Conservation (phyloP, 495 filamentous ascomycete species). For the Apodospora peruviana region DNA sequence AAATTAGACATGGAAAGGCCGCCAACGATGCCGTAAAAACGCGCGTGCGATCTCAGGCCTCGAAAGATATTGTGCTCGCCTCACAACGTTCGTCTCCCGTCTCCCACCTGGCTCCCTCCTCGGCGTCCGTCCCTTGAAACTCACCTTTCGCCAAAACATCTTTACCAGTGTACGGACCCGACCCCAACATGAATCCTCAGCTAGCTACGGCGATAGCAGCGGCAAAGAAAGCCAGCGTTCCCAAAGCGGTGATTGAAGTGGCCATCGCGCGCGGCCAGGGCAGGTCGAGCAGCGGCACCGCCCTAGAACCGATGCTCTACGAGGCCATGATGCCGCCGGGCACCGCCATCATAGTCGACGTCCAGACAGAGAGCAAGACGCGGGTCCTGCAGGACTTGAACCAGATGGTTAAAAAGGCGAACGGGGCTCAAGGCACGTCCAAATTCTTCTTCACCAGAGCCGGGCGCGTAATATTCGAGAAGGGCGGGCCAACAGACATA, state of each 20-base stretch:
- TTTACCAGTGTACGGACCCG: slow-evolving; percentile 52
- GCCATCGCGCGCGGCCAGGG: slow-evolving; percentile 88
- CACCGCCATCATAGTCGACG: slow-evolving; percentile 71
- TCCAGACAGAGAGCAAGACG: slow-evolving; percentile 72
- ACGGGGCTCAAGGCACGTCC: slow-evolving; percentile 65
- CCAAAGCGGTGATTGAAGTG: slow-evolving; percentile 74
- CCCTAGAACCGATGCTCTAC: slow-evolving; percentile 68
- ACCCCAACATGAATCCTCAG: slow-evolving; percentile 66
- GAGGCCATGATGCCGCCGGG: slow-evolving; percentile 78
- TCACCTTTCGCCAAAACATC: slow-evolving; percentile 13
- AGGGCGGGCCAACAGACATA: slow-evolving; percentile 46
- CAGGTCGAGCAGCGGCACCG: slow-evolving; percentile 59
- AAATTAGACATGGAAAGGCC: slow-evolving; percentile 91
- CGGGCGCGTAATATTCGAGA: slow-evolving; percentile 65
- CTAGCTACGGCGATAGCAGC: slow-evolving; percentile 63
- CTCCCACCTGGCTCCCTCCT: neutral
- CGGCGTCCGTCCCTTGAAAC: no score
- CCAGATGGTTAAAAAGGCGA: slow-evolving; percentile 57
- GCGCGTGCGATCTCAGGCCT: slow-evolving; percentile 35
- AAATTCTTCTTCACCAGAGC: slow-evolving; percentile 79
- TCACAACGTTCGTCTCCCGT: slow-evolving; percentile 42
- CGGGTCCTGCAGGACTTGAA: slow-evolving; percentile 68
- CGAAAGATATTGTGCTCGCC: slow-evolving; percentile 46
- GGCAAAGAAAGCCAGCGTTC: slow-evolving; percentile 82
- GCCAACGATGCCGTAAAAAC: slow-evolving; percentile 63